Percentiles rank a stretch among this genome's conserved stretches.
phyloP scores from a whole-genome alignment of 345 rosid genomes.

The Jatropha curcas region DNA sequence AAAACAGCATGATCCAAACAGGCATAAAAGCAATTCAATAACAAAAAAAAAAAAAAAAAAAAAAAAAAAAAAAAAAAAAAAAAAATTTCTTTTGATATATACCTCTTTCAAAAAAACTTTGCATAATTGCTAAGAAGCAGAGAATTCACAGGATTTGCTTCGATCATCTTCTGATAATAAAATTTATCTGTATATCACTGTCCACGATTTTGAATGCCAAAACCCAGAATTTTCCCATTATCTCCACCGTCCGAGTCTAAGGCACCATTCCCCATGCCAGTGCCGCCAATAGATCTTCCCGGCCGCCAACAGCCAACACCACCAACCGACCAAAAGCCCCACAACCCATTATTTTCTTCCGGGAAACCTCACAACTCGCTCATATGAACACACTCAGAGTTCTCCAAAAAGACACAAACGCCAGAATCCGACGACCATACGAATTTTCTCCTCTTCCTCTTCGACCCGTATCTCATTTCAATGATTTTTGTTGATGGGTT shows the following conservation, averaged over 20 bases:
- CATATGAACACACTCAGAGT: too few species aligned
- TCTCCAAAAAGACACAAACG: too few species aligned
- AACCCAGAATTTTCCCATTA: constrained; percentile 32
- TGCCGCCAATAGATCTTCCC: constrained; percentile 47
- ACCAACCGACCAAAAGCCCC: constrained; percentile 31
- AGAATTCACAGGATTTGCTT: constrained; percentile 77
- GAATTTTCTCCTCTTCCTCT: too few species aligned
- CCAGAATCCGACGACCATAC: too few species aligned
- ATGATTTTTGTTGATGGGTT: too few species aligned
- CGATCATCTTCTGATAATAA: constrained; percentile 76
- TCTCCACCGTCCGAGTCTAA: constrained; percentile 45
- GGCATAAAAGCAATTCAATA: background rate
- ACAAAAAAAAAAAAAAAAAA: too few species aligned
- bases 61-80: background rate
- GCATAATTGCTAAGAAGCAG: constrained; percentile 85
- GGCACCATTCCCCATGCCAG: constrained; percentile 15
- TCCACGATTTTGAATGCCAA: constrained; percentile 37
- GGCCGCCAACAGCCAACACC: constrained; percentile 45
- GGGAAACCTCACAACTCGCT: too few species aligned
- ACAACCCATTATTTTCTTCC: background rate
- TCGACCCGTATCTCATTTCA: too few species aligned
- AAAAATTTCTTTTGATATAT: background rate
- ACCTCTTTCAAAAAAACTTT: constrained; percentile 88
- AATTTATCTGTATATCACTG: constrained; percentile 52
- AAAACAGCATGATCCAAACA: background rate